Conservation (phyloP, 129 eudicot genomes). For the Helianthus annuus region HanXRQr2.0-SUNRISE NC_035443.2:14032085-14032584, state of each 20-base stretch:
- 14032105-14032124: too few species aligned
- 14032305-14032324: not conserved
- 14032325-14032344: not conserved
- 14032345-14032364: not conserved
- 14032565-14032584: not conserved
- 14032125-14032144: too few species aligned
- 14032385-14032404: not conserved
- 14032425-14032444: not conserved
- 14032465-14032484: not conserved
- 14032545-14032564: not conserved
- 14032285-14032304: not conserved
- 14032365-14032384: not conserved
- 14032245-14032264: not conserved
- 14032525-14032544: not conserved
- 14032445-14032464: not conserved
- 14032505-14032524: too few species aligned
- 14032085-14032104: too few species aligned
- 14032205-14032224: too few species aligned
- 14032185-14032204: too few species aligned
- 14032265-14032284: not conserved
- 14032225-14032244: too few species aligned
- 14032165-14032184: too few species aligned
- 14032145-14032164: too few species aligned
- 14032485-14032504: not conserved
- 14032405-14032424: not conserved